Percentiles rank a stretch among this genome's conserved stretches.
phyloP scores from a whole-genome alignment of 306 rosid genomes.

The Hylodesmum podocarpum region DNA sequence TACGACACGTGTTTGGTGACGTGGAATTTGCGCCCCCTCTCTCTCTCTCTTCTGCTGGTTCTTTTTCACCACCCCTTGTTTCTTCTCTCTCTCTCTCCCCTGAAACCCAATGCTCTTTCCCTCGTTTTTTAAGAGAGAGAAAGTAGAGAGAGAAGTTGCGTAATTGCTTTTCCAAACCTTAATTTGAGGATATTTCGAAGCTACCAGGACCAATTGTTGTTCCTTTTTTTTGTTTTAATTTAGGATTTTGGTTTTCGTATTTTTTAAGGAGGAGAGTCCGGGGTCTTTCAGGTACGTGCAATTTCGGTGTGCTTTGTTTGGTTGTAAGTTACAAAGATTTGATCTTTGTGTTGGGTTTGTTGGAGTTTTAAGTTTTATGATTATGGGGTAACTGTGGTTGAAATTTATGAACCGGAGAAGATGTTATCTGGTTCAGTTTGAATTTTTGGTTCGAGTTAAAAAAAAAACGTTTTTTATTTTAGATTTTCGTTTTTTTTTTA shows the following conservation, averaged over 20 bases:
- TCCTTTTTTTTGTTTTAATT: not conserved
- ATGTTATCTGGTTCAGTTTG: conserved; percentile 26
- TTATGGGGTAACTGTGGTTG: not conserved
- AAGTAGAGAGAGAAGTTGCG: conserved; percentile 38
- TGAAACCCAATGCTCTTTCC: conserved; percentile 31
- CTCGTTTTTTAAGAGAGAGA: conserved; percentile 52
- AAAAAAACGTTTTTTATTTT: not conserved
- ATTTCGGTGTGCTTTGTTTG: conserved; percentile 18
- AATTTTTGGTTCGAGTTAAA: conserved; percentile 12
- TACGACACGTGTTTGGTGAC: conserved; percentile 90
- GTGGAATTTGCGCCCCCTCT: conserved; percentile 60
- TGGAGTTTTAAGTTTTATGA: conserved; percentile 4
- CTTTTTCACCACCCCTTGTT: conserved; percentile 35
- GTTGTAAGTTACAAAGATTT: conserved; percentile 12
- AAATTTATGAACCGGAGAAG: not conserved
- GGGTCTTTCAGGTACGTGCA: conserved; percentile 50
- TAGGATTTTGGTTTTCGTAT: not conserved
- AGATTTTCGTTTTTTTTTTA: not conserved
- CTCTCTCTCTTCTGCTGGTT: conserved; percentile 16
- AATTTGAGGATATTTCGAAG: conserved; percentile 28
- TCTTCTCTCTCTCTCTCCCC: conserved; percentile 27
- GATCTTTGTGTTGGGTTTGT: conserved; percentile 7
- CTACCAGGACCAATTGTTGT: conserved; percentile 12
- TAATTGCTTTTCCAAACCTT: not conserved
- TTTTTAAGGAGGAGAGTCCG: not conserved